A percentile compares a stretch with the other conserved stretches of the same genome.
Conservation (phyloP, 306 rosid genomes). For the Gynostemma pentaphyllum region DNA sequence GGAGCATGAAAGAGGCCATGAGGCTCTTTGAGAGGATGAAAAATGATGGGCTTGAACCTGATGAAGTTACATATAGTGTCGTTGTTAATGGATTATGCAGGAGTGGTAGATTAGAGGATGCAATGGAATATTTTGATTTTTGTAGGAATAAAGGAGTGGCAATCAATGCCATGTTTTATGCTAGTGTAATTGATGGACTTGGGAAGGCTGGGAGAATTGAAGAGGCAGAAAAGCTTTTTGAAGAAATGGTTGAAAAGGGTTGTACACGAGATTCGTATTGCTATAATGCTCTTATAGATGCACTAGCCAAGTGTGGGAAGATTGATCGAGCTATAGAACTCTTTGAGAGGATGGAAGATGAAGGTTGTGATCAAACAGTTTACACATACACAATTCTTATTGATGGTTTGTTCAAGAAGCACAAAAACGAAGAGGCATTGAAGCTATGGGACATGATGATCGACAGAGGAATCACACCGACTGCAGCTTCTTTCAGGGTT, state of each 20-base stretch:
- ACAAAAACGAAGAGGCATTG: slow-evolving; percentile 64
- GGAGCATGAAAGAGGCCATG: slow-evolving; percentile 50
- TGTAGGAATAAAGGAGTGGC: slow-evolving; percentile 38
- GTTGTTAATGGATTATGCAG: slow-evolving; percentile 71
- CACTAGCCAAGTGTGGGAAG: slow-evolving; percentile 52
- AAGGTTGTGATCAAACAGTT: slow-evolving; percentile 76
- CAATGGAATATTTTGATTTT: slow-evolving; percentile 39
- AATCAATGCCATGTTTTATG: slow-evolving; percentile 58
- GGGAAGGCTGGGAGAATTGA: slow-evolving; percentile 74
- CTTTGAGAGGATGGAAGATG: slow-evolving; percentile 54
- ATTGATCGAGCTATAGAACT: slow-evolving; percentile 48
- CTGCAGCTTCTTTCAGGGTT: slow-evolving; percentile 73
- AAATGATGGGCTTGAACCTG: slow-evolving; percentile 48
- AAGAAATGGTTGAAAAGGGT: slow-evolving; percentile 56
- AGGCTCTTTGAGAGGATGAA: slow-evolving; percentile 62
- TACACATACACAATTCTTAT: slow-evolving; percentile 69
- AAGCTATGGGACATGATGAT: slow-evolving; percentile 77
- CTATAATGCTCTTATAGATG: slow-evolving; percentile 64
- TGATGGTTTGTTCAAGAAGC: slow-evolving; percentile 56
- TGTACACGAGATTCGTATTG: slow-evolving; percentile 61
- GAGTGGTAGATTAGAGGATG: slow-evolving; percentile 73
- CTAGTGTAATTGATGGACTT: slow-evolving; percentile 73
- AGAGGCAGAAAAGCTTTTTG: slow-evolving; percentile 67
- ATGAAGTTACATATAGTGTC: slow-evolving; percentile 76
- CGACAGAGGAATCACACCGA: slow-evolving; percentile 70